Evolutionary conservation across 306 rosid genomes (phyloP), one percentile per base, ranked within the genome.

Genomic region (Trifolium pratense): DNA sequence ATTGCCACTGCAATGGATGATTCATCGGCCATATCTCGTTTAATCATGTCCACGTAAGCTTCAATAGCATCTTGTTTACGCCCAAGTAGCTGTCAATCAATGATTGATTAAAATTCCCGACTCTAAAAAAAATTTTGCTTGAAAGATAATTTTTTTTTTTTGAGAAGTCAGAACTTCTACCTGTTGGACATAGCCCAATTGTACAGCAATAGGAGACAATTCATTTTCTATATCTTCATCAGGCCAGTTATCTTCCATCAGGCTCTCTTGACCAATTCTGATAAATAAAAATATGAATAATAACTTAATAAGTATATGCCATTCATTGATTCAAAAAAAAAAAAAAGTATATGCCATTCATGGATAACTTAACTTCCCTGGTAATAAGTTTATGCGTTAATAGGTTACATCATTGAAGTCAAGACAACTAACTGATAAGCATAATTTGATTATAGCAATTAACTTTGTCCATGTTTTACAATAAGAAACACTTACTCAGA

Each of bases 121-220:
- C 55, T 56, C 53, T 49, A 29, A 25, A 48, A 18, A 68, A 59
- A 55, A 39, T 59, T 45, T 62, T 78, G 51, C 52, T 39, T 5
- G 53, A 80, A 59, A 18, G 67, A 81, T 70, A 61, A 51, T 32
- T 56, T 8, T 20, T 10, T 20, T 10, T 37, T 66, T 52, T 58
- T 9, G 62, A 58, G 32, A 71, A 68, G 56, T 57, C 70, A 39
- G 55, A 68, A 66, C 23, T 26, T 68, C 65, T 77, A 89, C 99
- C 91, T 88, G 97, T 80, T 88, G 92, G 71, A 94, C 96, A 87
- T 94, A 94, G 72, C 95, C 97, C 82, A 94, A 80, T 69, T 91
- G 99, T 71, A 91, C 96, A 77, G 97, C 91, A 72, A 94, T 84
- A 42, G 99, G 97, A 49, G 99, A 84, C 91, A 94, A 79, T 74